Conservation (phyloP, 148 eudicot genomes). For the Camellia sinensis region DNA sequence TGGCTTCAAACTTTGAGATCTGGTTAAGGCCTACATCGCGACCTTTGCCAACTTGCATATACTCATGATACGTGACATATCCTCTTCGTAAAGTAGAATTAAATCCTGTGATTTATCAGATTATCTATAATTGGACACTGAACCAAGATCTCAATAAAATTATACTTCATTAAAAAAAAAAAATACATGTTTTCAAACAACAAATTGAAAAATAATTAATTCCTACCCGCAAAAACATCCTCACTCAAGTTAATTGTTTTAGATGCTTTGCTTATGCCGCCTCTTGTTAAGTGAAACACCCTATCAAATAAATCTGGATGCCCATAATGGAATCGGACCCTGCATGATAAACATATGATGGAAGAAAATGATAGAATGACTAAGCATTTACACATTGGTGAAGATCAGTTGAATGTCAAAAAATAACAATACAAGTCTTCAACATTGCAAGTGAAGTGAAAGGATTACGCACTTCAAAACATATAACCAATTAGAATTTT, state of each 20-base stretch:
- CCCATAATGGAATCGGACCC: constrained; percentile 97
- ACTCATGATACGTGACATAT: constrained; percentile 77
- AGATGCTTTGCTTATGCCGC: constrained; percentile 98
- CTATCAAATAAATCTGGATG: constrained; percentile 98
- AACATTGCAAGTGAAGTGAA: not conserved
- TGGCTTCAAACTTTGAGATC: constrained; percentile 96
- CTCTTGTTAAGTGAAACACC: constrained; percentile 93
- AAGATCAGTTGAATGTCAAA: not conserved
- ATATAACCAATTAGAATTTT: not conserved
- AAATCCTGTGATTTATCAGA: constrained; percentile 48
- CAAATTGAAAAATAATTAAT: not conserved
- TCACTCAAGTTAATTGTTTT: constrained; percentile 91
- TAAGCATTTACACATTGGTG: not conserved
- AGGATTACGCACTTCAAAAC: not conserved
- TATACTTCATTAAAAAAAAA: no score
- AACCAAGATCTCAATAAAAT: not conserved
- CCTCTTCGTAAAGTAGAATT: constrained; percentile 83
- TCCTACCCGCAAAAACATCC: constrained; percentile 91
- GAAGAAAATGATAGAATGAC: not conserved
- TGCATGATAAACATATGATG: constrained; percentile 26
- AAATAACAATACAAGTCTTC: not conserved
- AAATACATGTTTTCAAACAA: not conserved
- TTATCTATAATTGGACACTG: not conserved
- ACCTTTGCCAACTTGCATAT: constrained; percentile 99
- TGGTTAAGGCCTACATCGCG: constrained; percentile 96